Conservation (phyloP, 768 basidiomycete genomes). For the Suillus placidus region DNA sequence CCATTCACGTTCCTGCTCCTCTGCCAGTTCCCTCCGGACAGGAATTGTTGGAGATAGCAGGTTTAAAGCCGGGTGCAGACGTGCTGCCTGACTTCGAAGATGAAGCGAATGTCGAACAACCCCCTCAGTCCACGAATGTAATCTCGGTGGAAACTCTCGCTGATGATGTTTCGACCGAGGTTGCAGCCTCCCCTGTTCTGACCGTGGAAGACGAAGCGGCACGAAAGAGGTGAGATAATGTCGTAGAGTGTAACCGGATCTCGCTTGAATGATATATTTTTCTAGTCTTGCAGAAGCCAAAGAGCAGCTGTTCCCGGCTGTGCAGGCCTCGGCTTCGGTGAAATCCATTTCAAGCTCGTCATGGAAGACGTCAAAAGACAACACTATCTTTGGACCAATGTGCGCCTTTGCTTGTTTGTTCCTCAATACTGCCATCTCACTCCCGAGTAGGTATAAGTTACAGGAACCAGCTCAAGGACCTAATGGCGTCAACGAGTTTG, state of each 20-base stretch:
- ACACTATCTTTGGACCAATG: conserved; percentile 70
- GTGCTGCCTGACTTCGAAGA: conserved; percentile 63
- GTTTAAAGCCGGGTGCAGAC: conserved; percentile 43
- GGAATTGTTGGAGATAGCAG: conserved; percentile 56
- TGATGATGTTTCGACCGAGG: conserved; percentile 10
- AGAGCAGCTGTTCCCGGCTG: conserved; percentile 51
- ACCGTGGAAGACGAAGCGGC: conserved; percentile 23
- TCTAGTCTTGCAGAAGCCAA: conserved; percentile 46
- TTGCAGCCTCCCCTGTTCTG: conserved; percentile 13
- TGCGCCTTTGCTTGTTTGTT: conserved; percentile 34
- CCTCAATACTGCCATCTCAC: not conserved
- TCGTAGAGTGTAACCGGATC: not conserved
- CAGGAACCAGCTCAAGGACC: not conserved
- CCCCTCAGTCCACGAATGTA: conserved; percentile 1
- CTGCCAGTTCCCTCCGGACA: conserved; percentile 37
- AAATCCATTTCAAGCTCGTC: conserved; percentile 45
- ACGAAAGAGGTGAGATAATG: conserved; percentile 27
- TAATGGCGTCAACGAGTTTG: conserved; percentile 23
- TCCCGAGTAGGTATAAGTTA: conserved; percentile 3
- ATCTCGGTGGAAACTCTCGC: conserved; percentile 17
- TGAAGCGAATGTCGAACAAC: conserved; percentile 28
- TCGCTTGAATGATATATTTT: conserved; percentile 12
- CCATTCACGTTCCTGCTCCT: not conserved
- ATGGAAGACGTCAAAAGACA: conserved; percentile 5
- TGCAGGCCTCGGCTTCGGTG: conserved; percentile 24